Base-by-base conservation (phyloP, 2,329 filamentous ascomycete genomes). In the Alternaria ventricosa region DNA sequence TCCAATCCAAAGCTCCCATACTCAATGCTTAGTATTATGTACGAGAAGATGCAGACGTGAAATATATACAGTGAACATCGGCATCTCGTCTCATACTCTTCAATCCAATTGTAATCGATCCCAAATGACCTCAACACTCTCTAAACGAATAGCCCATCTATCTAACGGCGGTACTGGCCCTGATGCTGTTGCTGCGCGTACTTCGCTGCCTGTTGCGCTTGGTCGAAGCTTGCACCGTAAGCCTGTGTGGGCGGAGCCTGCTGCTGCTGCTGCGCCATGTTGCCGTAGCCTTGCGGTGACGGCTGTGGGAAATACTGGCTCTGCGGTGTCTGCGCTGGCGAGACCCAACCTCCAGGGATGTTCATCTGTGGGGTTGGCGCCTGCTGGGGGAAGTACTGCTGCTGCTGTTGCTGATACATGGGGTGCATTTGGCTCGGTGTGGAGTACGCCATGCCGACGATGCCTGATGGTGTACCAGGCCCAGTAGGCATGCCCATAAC, bases 371-470 rank as follows among this genome's bases (percentile, higher is more conserved):
- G 74, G 5, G 73, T 69, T 61, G 75, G 69, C 11, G 67, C 56
- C 55, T 70, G 74, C 59, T 76, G 76, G 25, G 68, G 66, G 13
- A 75, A 74, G 47, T 77, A 77, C 12, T 74, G 72, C 57, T 71
- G 72, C 18, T 76, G 72, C 33, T 72, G 66, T 33, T 47, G 45
- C 46, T 61, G 60, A 51, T 76, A 77, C 71, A 72, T 72, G 12
- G 75, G 75, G 47, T 72, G 71, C 63, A 72, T 69, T 33, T 72
- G 71, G 4, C 56, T 66, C 10, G 75, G 75, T 15, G 64, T 74
- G 2, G 76, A 74, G 55, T 74, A 79, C 8, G 71, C 75, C 68
- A 74, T 70, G 20, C 68, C 70, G 9, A 65, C 49, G 57, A 70
- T 68, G 10, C 64, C 66, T 27, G 68, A 70, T 9, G 69, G 67